Conservation (phyloP, 345 rosid genomes). For the Bruguiera gymnorhiza region DNA sequence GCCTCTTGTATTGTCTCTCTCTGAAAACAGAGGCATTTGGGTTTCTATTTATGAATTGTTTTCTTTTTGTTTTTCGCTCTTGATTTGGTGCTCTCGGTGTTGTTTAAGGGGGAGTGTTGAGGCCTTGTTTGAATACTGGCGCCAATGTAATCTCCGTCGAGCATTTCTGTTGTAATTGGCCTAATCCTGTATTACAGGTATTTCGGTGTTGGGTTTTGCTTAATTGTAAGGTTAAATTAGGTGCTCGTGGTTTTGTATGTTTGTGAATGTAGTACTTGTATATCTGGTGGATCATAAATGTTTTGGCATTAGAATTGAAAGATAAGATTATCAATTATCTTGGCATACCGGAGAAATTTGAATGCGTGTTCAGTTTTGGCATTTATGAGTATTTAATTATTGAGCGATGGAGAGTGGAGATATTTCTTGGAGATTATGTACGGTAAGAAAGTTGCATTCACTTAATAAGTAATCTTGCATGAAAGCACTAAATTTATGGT, state of each 20-base stretch:
- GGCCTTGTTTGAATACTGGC: slow-evolving; percentile 58
- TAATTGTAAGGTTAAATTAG: background rate
- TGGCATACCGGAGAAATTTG: too few relatives aligned
- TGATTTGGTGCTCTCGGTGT: background rate
- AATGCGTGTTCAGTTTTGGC: too few relatives aligned
- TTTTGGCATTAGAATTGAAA: too few relatives aligned
- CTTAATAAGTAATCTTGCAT: too few relatives aligned
- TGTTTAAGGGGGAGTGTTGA: slow-evolving; percentile 50
- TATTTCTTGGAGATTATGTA: too few relatives aligned
- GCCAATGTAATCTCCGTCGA: slow-evolving; percentile 52
- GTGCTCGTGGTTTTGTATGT: background rate
- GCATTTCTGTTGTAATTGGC: slow-evolving; percentile 70
- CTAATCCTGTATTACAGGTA: slow-evolving; percentile 79
- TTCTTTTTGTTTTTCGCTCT: background rate
- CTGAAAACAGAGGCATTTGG: slow-evolving; percentile 5
- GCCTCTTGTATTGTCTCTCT: slow-evolving; percentile 45
- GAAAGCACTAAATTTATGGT: too few relatives aligned
- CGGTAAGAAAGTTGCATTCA: too few relatives aligned
- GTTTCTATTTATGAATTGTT: background rate
- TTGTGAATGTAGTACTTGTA: too few relatives aligned
- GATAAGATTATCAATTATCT: too few relatives aligned
- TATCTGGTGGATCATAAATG: too few relatives aligned
- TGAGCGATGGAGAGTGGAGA: too few relatives aligned
- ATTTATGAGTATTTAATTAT: too few relatives aligned
- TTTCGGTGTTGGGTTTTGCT: background rate